Base-by-base conservation (phyloP, 23 red algal species). In the Agarophyton chilense region DNA sequence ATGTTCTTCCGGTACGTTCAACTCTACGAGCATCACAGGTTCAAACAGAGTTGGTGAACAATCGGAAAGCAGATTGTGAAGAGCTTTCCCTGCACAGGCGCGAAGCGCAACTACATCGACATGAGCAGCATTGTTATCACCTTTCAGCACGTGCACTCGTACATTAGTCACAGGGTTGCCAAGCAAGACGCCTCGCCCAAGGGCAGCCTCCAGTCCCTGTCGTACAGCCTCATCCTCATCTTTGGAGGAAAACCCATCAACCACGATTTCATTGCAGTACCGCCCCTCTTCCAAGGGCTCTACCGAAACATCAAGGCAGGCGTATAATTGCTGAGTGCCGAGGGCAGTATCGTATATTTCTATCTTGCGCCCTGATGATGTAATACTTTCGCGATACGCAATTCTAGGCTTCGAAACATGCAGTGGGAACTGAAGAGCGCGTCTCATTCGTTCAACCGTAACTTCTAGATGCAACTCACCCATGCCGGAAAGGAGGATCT, bases 391-490 rank as follows among this genome's bases (percentile, higher is more conserved):
- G 21, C 86, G 84, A 63, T 90, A 95, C 25, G 93, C 86, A 21
- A 94, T 91, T 25, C 87, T 84, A 50, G 92, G 89, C 73, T 86
- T 64, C 0, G 85, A 86, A 21, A 87, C 58, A 21, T 79, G 80
- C 43, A 93, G 28, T 13, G 85, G 83, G 49, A 78, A 85, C 7
- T 51, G 21, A 7, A 86, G 79, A 19, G 50, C 43, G 40, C 82
- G 72, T 64, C 51, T 51, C 76, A 99, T 79, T 51, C 93, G 75
- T 13, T 81, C 84, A 38, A 84, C 45, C 0, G 86, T 84, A 18
- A 99, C 88, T 52, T 99, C 97, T 18, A 99, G 80, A 78, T 99
- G 97, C 1, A 99, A 90, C 79, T 99, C 93, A 11, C 97, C 97
- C 87, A 96, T 94, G 42, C 97, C 97, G 5, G 86, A 75, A 14